Conservation (phyloP, 1,284 basidiomycete species). For the Leccinum solheimii region DNA sequence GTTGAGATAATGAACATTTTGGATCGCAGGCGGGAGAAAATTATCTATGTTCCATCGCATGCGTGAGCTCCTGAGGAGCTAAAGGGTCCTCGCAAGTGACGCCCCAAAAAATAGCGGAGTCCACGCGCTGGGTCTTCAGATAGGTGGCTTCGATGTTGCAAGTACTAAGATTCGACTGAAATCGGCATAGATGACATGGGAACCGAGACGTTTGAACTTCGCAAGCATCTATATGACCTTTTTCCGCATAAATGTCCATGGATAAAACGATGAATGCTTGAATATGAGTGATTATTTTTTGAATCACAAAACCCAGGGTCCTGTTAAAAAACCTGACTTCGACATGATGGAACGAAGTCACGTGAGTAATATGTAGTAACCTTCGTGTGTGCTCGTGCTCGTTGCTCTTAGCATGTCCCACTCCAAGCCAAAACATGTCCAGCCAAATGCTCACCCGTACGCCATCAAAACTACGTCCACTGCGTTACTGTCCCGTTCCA, state of each 20-base stretch:
- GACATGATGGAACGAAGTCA: background rate
- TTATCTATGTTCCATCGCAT: conserved; percentile 90
- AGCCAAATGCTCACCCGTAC: conserved; percentile 39
- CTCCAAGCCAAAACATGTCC: conserved; percentile 8
- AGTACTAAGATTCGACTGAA: conserved; percentile 82
- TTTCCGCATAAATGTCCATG: conserved; percentile 82
- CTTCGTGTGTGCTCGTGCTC: background rate
- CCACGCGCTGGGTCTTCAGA: conserved; percentile 90
- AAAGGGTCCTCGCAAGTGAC: conserved; percentile 81
- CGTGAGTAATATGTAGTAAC: background rate
- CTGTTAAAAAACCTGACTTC: too few species aligned
- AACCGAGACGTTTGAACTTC: conserved; percentile 94
- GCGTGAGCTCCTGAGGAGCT: conserved; percentile 62
- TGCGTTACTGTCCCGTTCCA: conserved; percentile 40
- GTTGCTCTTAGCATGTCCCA: background rate
- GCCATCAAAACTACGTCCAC: conserved; percentile 42
- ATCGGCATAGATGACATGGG: conserved; percentile 93
- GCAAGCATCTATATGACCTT: conserved; percentile 96
- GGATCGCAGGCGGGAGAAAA: conserved; percentile 86
- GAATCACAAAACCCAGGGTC: too few species aligned
- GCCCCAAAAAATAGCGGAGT: conserved; percentile 90
- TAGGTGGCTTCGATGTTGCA: conserved; percentile 93
- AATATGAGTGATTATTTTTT: too few species aligned
- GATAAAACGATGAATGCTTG: too few species aligned
- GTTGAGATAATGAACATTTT: conserved; percentile 82